Base-by-base conservation (phyloP, 2,329 filamentous ascomycete genomes). In the Stachybotrys chartarum region DNA sequence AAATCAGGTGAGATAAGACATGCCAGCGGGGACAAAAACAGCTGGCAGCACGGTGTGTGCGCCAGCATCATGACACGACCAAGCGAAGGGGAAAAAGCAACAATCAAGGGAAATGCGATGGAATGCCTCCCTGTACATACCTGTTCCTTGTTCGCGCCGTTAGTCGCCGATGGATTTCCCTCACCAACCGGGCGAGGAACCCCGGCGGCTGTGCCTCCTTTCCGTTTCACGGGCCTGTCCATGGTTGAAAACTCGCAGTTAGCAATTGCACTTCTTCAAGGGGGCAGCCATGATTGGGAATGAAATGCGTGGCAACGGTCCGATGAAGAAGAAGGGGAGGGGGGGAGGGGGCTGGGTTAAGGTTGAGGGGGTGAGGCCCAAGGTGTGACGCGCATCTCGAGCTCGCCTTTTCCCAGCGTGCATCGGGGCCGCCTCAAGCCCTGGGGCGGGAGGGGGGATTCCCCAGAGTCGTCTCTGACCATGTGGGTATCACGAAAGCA, bases 151-250 rank as follows among this genome's bases (percentile, higher is more conserved):
- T 70, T 63, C 50, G 68, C 67, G 70, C 84, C 83, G 71, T 80
- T 83, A 67, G 78, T 77, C 64, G 80, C 73, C 61, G 85, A 83
- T 67, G 81, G 82, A 70, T 78, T 81, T 62, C 82, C 78, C 71
- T 86, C 85, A 70, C 83, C 84, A 75, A 79, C 79, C 62, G 78
- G 73, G 64, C 83, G 82, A 66, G 86, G 81, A 67, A 89, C 78
- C 64, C 87, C 88, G 68, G 85, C 86, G 62, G 84, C 81, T 60
- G 83, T 82, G 62, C 84, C 82, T 58, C 79, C 78, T 70, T 86
- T 87, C 75, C 88, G 90, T 76, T 92, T 92, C 49, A 73, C 67
- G 11, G 88, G 88, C 61, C 88, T 92, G 68, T 51, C 61, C 45
- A 54, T 47, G 66, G 60, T 62, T 52, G 63, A 54, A 54, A 60